Evolutionary conservation across 306 rosid genomes (phyloP).

Genomic region (Prunus kanzakura): DNA sequence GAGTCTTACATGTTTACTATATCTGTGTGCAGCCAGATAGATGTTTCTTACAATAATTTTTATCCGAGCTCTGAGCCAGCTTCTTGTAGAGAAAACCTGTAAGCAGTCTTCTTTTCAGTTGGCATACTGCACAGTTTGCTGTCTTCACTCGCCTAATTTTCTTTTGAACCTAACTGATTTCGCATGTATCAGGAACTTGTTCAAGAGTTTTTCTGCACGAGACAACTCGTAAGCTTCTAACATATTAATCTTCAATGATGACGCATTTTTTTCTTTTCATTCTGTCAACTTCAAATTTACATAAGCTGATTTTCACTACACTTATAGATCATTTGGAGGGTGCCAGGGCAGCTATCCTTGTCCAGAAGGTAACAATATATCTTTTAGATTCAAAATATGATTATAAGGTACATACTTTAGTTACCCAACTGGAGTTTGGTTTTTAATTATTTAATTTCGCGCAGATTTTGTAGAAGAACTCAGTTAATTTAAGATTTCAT

Average conservation of each 20-base stretch:
- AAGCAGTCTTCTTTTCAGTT: background rate
- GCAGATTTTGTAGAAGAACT: too few relatives aligned
- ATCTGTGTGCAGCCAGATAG: background rate
- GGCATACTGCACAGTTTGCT: background rate
- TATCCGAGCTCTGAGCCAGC: background rate
- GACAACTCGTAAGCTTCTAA: conserved; percentile 22
- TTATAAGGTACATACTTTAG: too few relatives aligned
- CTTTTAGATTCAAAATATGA: too few relatives aligned
- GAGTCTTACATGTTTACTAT: background rate
- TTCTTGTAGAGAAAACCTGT: conserved; percentile 6
- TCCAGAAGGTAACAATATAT: too few relatives aligned
- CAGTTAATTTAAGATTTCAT: too few relatives aligned
- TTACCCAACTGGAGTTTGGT: too few relatives aligned
- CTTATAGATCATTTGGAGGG: too few relatives aligned
- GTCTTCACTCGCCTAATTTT: background rate
- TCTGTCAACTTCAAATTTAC: too few relatives aligned
- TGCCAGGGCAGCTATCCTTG: too few relatives aligned
- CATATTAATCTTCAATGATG: background rate
- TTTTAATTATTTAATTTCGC: too few relatives aligned
- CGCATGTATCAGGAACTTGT: conserved; percentile 20
- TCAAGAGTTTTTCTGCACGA: background rate
- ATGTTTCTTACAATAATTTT: conserved; percentile 29
- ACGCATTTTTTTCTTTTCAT: too few relatives aligned
- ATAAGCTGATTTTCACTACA: too few relatives aligned
- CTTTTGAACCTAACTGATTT: background rate